Percentiles rank a stretch among this genome's conserved stretches.
These are phyloP conservation scores for Pseudogymnoascus sp. DNA, from an alignment of 2,329 filamentous ascomycete genomes.

Conservation along the genomic window DNA sequence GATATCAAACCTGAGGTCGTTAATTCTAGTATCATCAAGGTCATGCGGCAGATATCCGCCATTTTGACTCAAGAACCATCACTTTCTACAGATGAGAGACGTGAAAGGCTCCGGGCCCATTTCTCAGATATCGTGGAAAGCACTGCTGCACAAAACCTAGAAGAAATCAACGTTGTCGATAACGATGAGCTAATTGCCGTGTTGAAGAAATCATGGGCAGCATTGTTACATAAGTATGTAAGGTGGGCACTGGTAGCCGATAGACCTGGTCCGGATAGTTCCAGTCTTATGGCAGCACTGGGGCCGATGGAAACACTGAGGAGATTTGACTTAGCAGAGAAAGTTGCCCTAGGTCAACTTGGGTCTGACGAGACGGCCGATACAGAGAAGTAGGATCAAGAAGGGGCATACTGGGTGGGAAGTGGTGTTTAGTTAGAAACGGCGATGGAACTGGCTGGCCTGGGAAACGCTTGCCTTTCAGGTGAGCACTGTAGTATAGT, in stretches of 20 bases:
- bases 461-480: not conserved
- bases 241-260: slow-evolving; percentile 48
- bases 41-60: slow-evolving; percentile 14
- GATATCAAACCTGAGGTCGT: not conserved
- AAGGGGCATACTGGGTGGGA: not conserved
- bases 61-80: slow-evolving; percentile 16
- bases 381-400: not conserved
- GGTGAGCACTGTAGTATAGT: not conserved
- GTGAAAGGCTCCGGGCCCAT: slow-evolving; percentile 8
- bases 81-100: slow-evolving; percentile 11
- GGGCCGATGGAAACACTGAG: slow-evolving; percentile 42
- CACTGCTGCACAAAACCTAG: slow-evolving; percentile 9
- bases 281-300: slow-evolving; percentile 45
- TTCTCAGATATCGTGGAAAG: slow-evolving; percentile 12
- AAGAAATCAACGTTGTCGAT: slow-evolving; percentile 16
- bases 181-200: not conserved
- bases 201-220: slow-evolving; percentile 30
- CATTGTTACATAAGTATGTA: slow-evolving; percentile 45
- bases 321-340: slow-evolving; percentile 25
- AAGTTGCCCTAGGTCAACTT: slow-evolving; percentile 10
- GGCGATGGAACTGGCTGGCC: not conserved
- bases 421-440: not conserved
- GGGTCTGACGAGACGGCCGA: not conserved
- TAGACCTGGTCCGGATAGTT: slow-evolving; percentile 43
- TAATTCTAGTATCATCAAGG: not conserved